A percentile compares a stretch with the other conserved stretches of the same genome.
These are phyloP conservation scores for Endocladia muricata DNA, from an alignment of 31 red algal species.

Conservation along the genomic window DNA sequence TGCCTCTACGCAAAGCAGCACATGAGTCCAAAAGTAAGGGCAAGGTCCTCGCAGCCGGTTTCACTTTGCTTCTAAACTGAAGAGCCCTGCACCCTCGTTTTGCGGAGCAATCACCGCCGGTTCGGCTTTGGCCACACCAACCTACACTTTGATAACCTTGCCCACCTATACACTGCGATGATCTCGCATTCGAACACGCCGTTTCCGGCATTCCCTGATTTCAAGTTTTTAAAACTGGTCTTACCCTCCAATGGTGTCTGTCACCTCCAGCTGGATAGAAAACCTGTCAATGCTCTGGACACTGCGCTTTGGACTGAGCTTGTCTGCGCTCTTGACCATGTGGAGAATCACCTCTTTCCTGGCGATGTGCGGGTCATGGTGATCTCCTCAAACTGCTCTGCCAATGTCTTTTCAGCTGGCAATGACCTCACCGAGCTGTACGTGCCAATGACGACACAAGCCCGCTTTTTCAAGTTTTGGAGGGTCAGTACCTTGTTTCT, in stretches of 20 bases:
- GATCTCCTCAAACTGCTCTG: conserved; percentile 38
- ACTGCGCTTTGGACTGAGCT: conserved; percentile 47
- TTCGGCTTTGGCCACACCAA: no score
- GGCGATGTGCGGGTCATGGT: conserved; percentile 15
- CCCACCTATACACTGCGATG: neutral
- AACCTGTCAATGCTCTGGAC: conserved; percentile 59
- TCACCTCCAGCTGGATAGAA: conserved; percentile 38
- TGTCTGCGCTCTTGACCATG: conserved; percentile 3
- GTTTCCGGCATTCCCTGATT: neutral
- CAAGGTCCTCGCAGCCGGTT: no score
- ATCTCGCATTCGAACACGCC: neutral
- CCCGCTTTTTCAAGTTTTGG: conserved; percentile 61
- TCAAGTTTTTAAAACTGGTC: conserved; percentile 16
- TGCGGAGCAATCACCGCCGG: no score
- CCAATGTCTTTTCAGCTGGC: conserved; percentile 60
- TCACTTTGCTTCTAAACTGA: no score
- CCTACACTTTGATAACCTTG: no score
- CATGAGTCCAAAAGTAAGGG: no score
- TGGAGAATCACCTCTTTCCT: conserved; percentile 28
- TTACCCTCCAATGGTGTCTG: conserved; percentile 24
- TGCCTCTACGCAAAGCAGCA: no score
- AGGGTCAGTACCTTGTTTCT: conserved; percentile 37
- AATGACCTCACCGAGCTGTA: conserved; percentile 74
- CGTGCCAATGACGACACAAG: conserved; percentile 30
- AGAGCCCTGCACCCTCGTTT: no score